Conservation (phyloP, 176 grass and related monocot species). For the Alloteropsis semialata region DNA sequence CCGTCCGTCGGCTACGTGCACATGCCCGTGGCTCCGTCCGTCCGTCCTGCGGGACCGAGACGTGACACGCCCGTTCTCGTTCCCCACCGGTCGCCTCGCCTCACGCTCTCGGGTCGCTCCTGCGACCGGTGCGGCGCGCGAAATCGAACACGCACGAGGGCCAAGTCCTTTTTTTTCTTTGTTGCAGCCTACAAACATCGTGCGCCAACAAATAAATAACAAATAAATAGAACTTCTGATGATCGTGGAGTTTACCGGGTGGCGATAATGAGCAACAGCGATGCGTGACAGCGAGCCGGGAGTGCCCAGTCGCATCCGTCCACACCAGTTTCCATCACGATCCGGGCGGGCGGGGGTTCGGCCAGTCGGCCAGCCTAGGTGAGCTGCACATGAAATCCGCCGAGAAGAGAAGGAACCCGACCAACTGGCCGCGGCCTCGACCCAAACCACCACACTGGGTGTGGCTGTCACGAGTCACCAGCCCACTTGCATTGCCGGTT, state of each 20-base stretch:
- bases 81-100: too few relatives aligned
- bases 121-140: too few relatives aligned
- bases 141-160: too few relatives aligned
- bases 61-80: not conserved
- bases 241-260: not conserved
- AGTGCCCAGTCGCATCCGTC: not conserved
- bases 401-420: too few relatives aligned
- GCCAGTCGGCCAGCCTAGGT: not conserved
- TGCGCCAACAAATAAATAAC: too few relatives aligned
- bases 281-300: not conserved
- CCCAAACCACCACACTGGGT: too few relatives aligned
- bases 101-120: too few relatives aligned
- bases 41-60: not conserved
- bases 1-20: not conserved
- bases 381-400: not conserved
- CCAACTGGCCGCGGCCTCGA: not conserved
- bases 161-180: too few relatives aligned
- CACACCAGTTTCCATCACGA: not conserved
- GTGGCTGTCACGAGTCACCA: not conserved
- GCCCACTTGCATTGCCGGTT: not conserved
- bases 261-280: not conserved
- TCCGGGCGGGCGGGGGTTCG: not conserved
- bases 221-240: too few relatives aligned
- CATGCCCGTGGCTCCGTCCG: too few relatives aligned
- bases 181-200: not conserved